Base-by-base conservation (phyloP, 2,329 filamentous ascomycete species). In the Exserohilum rostratum region DNA sequence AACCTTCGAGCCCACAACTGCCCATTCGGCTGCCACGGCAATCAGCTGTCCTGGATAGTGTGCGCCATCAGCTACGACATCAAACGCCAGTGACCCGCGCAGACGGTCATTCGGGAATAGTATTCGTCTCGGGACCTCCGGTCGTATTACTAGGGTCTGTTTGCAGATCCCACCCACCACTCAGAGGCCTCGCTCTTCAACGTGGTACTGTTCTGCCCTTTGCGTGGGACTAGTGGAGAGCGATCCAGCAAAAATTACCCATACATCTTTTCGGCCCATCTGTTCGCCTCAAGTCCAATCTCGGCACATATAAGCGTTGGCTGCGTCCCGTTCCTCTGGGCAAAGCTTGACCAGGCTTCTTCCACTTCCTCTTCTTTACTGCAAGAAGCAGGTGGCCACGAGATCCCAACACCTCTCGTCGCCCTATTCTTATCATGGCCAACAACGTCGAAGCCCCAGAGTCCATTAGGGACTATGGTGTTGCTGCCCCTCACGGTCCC, bases 401-500 rank as follows among this genome's bases (percentile, higher is more conserved):
- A 46, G 39, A 20, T 37, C 20, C 13, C 37, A 6, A n/a, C 18
- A 30, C 7, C 22, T 12, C 52, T 48, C 31, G 37, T 57, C 43
- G 42, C 39, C 15, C 39, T 30, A 17, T 49, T 30, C 49, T 35
- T 42, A 64, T 50, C 46, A 70, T 71, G 60, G 60, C 60, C 30
- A 46, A 61, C n/a, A 77, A 45, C 39, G 38, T 38, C 39, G 42
- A 33, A 45, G 54, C 29, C 53, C 50, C 47, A 33, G 54, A 58
- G n/a, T 68, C 65, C 17, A 72, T 81, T 55, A 74, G 78, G 46
- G 78, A 81, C 67, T 80, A 80, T 63, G 78, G 79, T 33, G 62
- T 76, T 20, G 79, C 78, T 47, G 79, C 77, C 15, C 79, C 79
- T 50, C 79, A 81, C 62, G 79, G 79, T 6, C 79, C 79, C 25